Percentiles rank a stretch among this genome's conserved stretches.
phyloP scores from a whole-genome alignment of 225 moss, liverwort and hornwort species.

The Marchantia paleacea region DNA sequence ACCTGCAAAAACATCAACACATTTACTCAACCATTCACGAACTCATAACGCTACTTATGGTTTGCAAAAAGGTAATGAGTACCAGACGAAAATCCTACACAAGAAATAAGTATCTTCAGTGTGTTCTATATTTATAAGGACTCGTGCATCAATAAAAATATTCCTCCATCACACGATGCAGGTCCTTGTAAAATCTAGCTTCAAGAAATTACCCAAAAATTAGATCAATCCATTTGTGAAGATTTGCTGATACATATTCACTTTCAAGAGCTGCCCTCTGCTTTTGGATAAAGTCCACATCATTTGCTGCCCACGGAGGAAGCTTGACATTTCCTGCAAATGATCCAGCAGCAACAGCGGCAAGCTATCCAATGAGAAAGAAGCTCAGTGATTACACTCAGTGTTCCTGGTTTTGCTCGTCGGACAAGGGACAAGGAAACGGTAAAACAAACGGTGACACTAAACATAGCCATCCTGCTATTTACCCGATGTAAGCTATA shows the following conservation, averaged over 20 bases:
- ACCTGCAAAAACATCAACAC: constrained; percentile 42
- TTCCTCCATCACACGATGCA: neutral
- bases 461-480: neutral
- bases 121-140: no score
- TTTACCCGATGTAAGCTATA: neutral
- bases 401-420: neutral
- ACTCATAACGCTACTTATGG: neutral
- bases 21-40: neutral
- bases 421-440: neutral
- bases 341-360: neutral
- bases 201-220: constrained; percentile 69
- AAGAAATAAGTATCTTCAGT: no score
- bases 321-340: constrained; percentile 70
- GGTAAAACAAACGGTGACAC: neutral
- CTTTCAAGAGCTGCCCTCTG: constrained; percentile 96
- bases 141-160: no score
- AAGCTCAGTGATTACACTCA: neutral
- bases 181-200: neutral
- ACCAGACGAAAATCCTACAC: no score
- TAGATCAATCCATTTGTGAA: constrained; percentile 99
- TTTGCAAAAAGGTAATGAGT: no score
- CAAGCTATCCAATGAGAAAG: no score
- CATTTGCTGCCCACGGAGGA: constrained; percentile 89
- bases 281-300: constrained; percentile 91
- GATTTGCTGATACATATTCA: constrained; percentile 86